These are phyloP conservation scores for Plenodomus tracheiphilus DNA, from an alignment of 2,329 filamentous ascomycete genomes.

Conservation along the genomic window DNA sequence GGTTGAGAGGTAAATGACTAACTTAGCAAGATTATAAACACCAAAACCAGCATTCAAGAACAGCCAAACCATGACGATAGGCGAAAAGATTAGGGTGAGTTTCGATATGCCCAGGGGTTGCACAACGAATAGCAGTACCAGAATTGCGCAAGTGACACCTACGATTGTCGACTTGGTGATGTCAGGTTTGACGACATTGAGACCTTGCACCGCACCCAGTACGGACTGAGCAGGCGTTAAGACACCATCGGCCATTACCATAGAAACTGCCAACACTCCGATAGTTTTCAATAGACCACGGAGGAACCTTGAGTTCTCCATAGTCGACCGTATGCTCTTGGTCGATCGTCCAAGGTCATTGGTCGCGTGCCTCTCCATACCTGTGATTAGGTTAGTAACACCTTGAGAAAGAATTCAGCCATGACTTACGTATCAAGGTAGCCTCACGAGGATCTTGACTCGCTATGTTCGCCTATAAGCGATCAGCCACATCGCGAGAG, in stretches of 20 bases:
- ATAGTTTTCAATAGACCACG: conserved; percentile 62
- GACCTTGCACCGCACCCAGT: conserved; percentile 67
- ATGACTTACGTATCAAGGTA: conserved; percentile 52
- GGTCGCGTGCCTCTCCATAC: conserved; percentile 62
- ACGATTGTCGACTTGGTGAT: conserved; percentile 63
- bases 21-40: conserved; percentile 55
- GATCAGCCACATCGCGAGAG: not conserved
- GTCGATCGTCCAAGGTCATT: conserved; percentile 59
- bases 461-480: conserved; percentile 60
- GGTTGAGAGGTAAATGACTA: not conserved
- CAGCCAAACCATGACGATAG: conserved; percentile 70
- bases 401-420: not conserved
- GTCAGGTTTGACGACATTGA: conserved; percentile 60
- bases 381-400: conserved; percentile 9
- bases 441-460: conserved; percentile 61
- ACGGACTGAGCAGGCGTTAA: conserved; percentile 72
- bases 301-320: conserved; percentile 60
- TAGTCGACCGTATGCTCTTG: conserved; percentile 56
- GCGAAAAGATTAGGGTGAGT: conserved; percentile 65
- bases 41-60: conserved; percentile 65
- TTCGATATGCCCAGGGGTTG: conserved; percentile 68
- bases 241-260: conserved; percentile 70
- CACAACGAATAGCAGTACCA: conserved; percentile 65
- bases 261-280: conserved; percentile 67
- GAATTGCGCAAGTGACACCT: conserved; percentile 66